Evolutionary conservation across 2,329 filamentous ascomycete genomes (phyloP).

Genomic region (Bipolaris cookei): DNA sequence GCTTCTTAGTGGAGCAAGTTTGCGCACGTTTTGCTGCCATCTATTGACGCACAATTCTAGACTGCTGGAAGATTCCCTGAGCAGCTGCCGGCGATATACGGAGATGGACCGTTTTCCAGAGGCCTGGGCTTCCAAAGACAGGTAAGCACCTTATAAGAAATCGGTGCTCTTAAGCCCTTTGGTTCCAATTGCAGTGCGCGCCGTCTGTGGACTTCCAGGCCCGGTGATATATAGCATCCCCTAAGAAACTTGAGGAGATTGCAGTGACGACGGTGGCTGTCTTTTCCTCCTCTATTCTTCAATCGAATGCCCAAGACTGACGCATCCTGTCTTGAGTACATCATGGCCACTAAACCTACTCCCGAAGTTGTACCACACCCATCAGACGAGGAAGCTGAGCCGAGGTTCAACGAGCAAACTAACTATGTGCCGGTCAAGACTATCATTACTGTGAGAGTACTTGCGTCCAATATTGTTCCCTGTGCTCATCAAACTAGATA

Average conservation of each 20-base stretch:
- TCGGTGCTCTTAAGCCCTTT: background rate
- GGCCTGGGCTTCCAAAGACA: background rate
- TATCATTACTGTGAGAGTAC: constrained; percentile 24
- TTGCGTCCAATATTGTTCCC: background rate
- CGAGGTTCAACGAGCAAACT: constrained; percentile 30
- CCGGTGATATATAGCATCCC: background rate
- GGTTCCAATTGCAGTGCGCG: background rate
- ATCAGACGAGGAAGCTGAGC: background rate
- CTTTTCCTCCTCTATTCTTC: no score
- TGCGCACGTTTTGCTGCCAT: no score
- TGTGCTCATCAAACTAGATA: constrained; percentile 19
- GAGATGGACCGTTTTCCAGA: background rate
- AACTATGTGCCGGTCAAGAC: constrained; percentile 30
- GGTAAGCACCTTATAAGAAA: background rate
- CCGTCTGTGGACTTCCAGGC: background rate
- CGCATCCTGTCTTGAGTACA: background rate
- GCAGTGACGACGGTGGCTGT: no score
- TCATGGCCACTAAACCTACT: background rate
- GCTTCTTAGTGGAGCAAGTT: no score
- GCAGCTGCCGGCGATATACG: background rate
- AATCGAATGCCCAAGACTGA: no score
- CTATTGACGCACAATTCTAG: no score
- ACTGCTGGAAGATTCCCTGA: background rate
- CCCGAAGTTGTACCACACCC: background rate
- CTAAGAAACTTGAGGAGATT: no score